phyloP scores from a whole-genome alignment of 371 early-diverging fungal genomes.

The Mortierella sp. region DNA sequence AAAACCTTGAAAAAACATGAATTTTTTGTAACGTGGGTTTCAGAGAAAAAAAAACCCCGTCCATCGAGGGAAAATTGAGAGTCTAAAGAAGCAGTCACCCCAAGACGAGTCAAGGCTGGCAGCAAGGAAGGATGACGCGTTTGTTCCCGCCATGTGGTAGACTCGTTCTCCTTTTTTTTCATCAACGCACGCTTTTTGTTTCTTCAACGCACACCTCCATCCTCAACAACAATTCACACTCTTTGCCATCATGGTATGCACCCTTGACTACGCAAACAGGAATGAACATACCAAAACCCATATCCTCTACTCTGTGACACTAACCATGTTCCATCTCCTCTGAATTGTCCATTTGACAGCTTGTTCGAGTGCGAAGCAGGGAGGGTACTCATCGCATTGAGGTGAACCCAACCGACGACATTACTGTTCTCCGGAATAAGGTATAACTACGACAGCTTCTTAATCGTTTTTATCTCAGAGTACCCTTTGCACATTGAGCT shows the following conservation, averaged over 20 bases:
- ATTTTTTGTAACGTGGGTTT: too few relatives aligned
- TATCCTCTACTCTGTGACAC: not conserved
- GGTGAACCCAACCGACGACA: constrained; percentile 70
- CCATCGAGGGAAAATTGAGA: too few relatives aligned
- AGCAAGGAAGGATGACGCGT: not conserved
- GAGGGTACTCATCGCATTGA: constrained; percentile 87
- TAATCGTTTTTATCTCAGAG: constrained; percentile 6
- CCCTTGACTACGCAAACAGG: constrained; percentile 13
- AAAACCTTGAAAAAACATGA: too few relatives aligned
- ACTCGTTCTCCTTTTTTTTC: not conserved
- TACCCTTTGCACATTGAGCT: too few relatives aligned
- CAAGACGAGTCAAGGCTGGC: too few relatives aligned
- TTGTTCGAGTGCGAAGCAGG: constrained; percentile 87
- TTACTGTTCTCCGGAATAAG: constrained; percentile 69
- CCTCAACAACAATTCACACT: not conserved
- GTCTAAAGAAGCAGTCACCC: too few relatives aligned
- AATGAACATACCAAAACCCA: not conserved
- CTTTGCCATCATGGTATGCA: constrained; percentile 11
- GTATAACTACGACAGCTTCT: constrained; percentile 44
- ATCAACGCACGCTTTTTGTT: not conserved
- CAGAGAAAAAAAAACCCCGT: too few relatives aligned
- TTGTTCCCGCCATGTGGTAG: not conserved
- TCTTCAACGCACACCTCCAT: not conserved
- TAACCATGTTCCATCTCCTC: not conserved
- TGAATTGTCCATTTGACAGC: constrained; percentile 45